A percentile compares a stretch with the other conserved stretches of the same genome.
phyloP scores from a whole-genome alignment of 805 yeast genomes.

The Saturnispora hagleri region DNA sequence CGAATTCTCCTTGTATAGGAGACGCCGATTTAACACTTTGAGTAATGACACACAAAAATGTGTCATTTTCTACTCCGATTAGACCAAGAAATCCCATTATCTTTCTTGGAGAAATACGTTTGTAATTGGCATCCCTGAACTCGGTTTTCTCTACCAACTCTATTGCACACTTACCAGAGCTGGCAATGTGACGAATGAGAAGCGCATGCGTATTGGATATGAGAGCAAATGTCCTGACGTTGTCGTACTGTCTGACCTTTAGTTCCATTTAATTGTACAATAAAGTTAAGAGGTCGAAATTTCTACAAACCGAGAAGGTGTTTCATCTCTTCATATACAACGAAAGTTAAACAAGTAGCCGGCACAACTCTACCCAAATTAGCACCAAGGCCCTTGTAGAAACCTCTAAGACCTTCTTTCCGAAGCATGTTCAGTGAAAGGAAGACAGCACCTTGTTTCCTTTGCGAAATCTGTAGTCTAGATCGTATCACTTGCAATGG shows the following conservation, averaged over 20 bases:
- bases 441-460: slow-evolving; percentile 26
- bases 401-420: slow-evolving; percentile 53
- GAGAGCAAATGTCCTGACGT: slow-evolving; percentile 33
- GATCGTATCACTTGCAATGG: slow-evolving; percentile 80
- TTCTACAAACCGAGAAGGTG: slow-evolving; percentile 14
- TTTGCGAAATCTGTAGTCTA: slow-evolving; percentile 51
- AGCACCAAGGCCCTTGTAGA: slow-evolving; percentile 77
- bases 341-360: slow-evolving; percentile 84
- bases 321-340: slow-evolving; percentile 64
- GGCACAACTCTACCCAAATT: slow-evolving; percentile 81
- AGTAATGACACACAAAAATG: slow-evolving; percentile 72
- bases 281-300: background rate
- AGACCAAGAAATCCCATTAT: slow-evolving; percentile 73
- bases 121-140: slow-evolving; percentile 31
- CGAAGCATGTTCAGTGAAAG: slow-evolving; percentile 29
- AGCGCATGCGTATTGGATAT: slow-evolving; percentile 37
- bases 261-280: slow-evolving; percentile 3
- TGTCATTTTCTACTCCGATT: slow-evolving; percentile 56
- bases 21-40: slow-evolving; percentile 70
- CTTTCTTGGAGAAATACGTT: slow-evolving; percentile 35
- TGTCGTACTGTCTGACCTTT: slow-evolving; percentile 24
- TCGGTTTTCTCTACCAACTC: slow-evolving; percentile 36
- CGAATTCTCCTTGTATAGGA: slow-evolving; percentile 72
- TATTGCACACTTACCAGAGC: slow-evolving; percentile 35
- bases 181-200: slow-evolving; percentile 34